A percentile compares a stretch with the other conserved stretches of the same genome.
Evolutionary conservation across 192 early-diverging fungal species (phyloP).

Genomic region (Dispira simplex): DNA sequence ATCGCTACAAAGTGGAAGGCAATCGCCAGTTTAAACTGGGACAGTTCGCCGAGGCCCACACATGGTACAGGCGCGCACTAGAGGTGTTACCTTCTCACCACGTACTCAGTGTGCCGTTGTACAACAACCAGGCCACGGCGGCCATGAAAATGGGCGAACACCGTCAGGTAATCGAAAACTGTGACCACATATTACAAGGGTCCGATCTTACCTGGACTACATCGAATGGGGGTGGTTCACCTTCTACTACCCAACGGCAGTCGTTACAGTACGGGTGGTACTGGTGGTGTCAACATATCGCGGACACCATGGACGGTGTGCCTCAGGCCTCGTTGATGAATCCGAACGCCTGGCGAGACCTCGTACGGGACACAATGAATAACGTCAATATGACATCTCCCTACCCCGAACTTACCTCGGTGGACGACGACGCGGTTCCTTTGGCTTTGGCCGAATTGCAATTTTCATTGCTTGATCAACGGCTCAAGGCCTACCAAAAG

Average conservation of each 20-base stretch:
- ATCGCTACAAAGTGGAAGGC: conserved; percentile 38
- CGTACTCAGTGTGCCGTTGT: conserved; percentile 39
- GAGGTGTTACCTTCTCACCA: conserved; percentile 43
- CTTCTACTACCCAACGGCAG: conserved; percentile 7
- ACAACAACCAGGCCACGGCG: conserved; percentile 76
- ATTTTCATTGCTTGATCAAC: conserved; percentile 29
- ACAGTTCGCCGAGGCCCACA: conserved; percentile 70
- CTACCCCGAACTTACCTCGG: too few species aligned
- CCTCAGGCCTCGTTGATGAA: not conserved
- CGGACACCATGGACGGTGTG: not conserved
- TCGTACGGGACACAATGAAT: not conserved
- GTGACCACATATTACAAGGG: conserved; percentile 17
- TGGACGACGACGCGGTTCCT: not conserved
- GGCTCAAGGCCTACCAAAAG: conserved; percentile 57
- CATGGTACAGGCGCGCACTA: conserved; percentile 52
- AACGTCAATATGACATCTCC: not conserved
- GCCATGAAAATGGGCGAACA: conserved; percentile 75
- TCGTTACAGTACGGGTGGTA: conserved; percentile 9
- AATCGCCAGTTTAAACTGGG: conserved; percentile 81
- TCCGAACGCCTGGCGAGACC: not conserved
- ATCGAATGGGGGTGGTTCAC: conserved; percentile 13
- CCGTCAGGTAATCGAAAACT: conserved; percentile 51
- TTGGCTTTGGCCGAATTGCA: not conserved
- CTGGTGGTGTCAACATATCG: conserved; percentile 10
- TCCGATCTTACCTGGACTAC: conserved; percentile 17